Percentiles rank a stretch among this genome's conserved stretches.
Evolutionary conservation across 257 asterid genomes (phyloP).

Genomic region (Solanum etuberosum): DNA sequence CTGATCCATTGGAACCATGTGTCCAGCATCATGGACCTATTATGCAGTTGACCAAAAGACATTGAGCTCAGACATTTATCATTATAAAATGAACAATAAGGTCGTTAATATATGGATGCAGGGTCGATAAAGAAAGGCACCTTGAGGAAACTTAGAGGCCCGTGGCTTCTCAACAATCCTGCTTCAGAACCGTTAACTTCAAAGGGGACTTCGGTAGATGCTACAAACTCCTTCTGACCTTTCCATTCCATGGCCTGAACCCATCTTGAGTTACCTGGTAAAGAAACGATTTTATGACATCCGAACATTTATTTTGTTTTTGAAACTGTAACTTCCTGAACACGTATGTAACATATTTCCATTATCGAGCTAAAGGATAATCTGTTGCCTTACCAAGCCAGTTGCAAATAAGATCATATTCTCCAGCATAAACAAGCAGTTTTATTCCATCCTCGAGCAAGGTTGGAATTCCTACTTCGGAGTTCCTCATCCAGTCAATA

Average conservation of each 20-base stretch:
- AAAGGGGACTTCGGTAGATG: conserved; percentile 54
- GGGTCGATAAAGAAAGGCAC: conserved; percentile 18
- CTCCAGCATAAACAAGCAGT: conserved; percentile 28
- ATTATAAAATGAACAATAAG: neutral
- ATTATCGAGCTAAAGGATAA: neutral
- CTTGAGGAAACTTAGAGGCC: conserved; percentile 88
- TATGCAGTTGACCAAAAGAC: neutral
- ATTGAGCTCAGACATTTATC: neutral
- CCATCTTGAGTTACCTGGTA: conserved; percentile 91
- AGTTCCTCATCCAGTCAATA: conserved; percentile 29
- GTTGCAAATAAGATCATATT: conserved; percentile 31
- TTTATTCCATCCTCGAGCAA: conserved; percentile 26
- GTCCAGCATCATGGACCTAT: conserved; percentile 93
- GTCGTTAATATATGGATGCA: neutral
- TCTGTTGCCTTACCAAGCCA: conserved; percentile 20
- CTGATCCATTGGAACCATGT: conserved; percentile 99
- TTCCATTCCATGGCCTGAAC: conserved; percentile 94
- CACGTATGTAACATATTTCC: neutral
- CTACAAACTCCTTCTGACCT: conserved; percentile 61
- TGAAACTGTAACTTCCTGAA: neutral
- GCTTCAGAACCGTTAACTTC: conserved; percentile 67
- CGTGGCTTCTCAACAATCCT: conserved; percentile 58
- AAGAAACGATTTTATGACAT: neutral
- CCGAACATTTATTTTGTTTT: neutral
- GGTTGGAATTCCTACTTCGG: conserved; percentile 21